Base-by-base conservation (phyloP, 2,329 filamentous ascomycete species). In the Fusarium sp. region DNA sequence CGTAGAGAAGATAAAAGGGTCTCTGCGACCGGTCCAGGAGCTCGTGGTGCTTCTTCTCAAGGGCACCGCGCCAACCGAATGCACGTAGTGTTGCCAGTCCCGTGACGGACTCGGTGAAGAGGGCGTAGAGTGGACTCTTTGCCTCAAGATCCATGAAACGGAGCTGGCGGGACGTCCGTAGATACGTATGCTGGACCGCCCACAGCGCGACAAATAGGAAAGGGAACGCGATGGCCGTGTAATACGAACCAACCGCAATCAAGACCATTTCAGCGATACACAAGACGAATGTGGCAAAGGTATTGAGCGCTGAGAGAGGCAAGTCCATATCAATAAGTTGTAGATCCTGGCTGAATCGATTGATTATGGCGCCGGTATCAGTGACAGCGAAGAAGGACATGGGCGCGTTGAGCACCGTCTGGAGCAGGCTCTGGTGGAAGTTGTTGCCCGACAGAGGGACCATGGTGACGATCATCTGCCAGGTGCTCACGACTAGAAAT, bases 101-200 rank as follows among this genome's bases (percentile, higher is more conserved):
- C 9, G 74, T 71, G 0, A 83, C 63, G 2, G 79, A 78, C 56
- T 85, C 83, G 8, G 75, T 73, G 57, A 84, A 83, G 15, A 83
- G 79, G 0, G 80, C 77, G 54, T 80, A 84, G 1, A 85, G 73
- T 1, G 81, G 80, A 0, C 77, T 76, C 60, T 80, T 80, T 22
- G 78, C 75, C 63, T 85, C 83, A 1, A 85, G 72, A 48, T 85
- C 83, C 25, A 85, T 74, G 28, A 82, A 77, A 7, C 83, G 77
- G 6, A 85, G 67, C 64, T 85, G 83, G 0, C 82, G 79, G 0
- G 82, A 84, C 1, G 83, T 85, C 2, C 80, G 75, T 0, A 85
- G 74, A 59, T 85, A 58, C 0, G 41, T 24, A 9, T 64, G 60
- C 0, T 64, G 61, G 1, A 70, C 55, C 1, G 57, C 24, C 50